Evolutionary conservation across 2,329 filamentous ascomycete genomes (phyloP).

Genomic region (Exserohilum rostratum): DNA sequence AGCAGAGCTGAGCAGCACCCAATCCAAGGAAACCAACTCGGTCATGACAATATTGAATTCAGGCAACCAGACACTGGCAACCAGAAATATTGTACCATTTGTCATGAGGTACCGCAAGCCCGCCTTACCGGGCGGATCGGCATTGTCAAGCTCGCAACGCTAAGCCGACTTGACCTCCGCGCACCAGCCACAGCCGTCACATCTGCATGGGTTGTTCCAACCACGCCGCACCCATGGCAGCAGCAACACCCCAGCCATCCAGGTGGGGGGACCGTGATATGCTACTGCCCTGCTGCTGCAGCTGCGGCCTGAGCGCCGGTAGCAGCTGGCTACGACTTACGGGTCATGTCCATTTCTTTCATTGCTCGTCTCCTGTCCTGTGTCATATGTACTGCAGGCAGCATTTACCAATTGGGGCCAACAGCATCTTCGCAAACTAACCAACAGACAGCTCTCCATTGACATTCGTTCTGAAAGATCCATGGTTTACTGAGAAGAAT

Average conservation of each 20-base stretch:
- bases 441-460: background rate
- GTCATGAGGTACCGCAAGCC: background rate
- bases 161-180: constrained; percentile 6
- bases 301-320: constrained; percentile 11
- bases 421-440: background rate
- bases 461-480: background rate
- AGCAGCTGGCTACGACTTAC: constrained; percentile 7
- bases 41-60: background rate
- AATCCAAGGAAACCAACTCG: background rate
- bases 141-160: constrained; percentile 3
- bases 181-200: constrained; percentile 16
- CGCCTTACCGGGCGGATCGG: constrained; percentile 5
- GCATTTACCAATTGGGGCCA: constrained; percentile 1
- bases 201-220: constrained; percentile 2
- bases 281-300: constrained; percentile 4
- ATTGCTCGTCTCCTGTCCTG: constrained; percentile 11
- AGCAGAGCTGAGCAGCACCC: background rate
- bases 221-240: constrained; percentile 1
- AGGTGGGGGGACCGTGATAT: constrained; percentile 4
- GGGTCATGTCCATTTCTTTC: constrained; percentile 6
- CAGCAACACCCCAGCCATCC: constrained; percentile 10
- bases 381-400: constrained; percentile 6
- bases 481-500: background rate
- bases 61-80: background rate
- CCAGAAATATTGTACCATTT: background rate